These are phyloP conservation scores for Hanseniaspora jakobsenii DNA, from an alignment of 805 yeast genomes.

Conservation along the genomic window DNA sequence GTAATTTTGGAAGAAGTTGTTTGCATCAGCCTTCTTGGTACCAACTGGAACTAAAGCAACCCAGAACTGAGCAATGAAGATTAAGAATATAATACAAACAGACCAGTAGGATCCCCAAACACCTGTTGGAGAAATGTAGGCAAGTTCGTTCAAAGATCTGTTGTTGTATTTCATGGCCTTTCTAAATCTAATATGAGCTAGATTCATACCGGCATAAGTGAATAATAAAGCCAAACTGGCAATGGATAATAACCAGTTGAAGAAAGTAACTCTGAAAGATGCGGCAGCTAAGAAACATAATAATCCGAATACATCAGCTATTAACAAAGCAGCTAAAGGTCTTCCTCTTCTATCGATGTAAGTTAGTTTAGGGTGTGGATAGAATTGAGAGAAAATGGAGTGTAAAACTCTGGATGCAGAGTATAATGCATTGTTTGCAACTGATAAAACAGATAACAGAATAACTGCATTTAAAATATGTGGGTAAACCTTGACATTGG, in stretches of 20 bases:
- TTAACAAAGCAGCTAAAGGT: slow-evolving; percentile 44
- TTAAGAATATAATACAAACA: slow-evolving; percentile 36
- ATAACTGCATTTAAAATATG: slow-evolving; percentile 70
- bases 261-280: slow-evolving; percentile 43
- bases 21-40: slow-evolving; percentile 34
- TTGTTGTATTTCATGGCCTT: slow-evolving; percentile 46
- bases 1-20: slow-evolving; percentile 35
- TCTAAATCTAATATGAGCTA: slow-evolving; percentile 49
- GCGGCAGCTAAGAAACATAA: slow-evolving; percentile 58
- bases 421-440: slow-evolving; percentile 68
- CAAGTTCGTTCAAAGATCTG: slow-evolving; percentile 38
- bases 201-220: slow-evolving; percentile 50
- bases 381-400: slow-evolving; percentile 21
- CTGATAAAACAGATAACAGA: slow-evolving; percentile 64
- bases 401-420: slow-evolving; percentile 65
- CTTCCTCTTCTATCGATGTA: slow-evolving; percentile 49
- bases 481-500: slow-evolving; percentile 51
- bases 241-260: slow-evolving; percentile 53
- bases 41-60: slow-evolving; percentile 63
- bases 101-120: slow-evolving; percentile 43
- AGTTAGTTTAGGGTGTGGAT: slow-evolving; percentile 35
- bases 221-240: slow-evolving; percentile 51
- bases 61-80: slow-evolving; percentile 53
- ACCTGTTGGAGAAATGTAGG: slow-evolving; percentile 42
- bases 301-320: slow-evolving; percentile 45